A percentile compares a stretch with the other conserved stretches of the same genome.
These are phyloP conservation scores for Vaccinium darrowii DNA, from an alignment of 148 eudicot species.

Conservation along the genomic window DNA sequence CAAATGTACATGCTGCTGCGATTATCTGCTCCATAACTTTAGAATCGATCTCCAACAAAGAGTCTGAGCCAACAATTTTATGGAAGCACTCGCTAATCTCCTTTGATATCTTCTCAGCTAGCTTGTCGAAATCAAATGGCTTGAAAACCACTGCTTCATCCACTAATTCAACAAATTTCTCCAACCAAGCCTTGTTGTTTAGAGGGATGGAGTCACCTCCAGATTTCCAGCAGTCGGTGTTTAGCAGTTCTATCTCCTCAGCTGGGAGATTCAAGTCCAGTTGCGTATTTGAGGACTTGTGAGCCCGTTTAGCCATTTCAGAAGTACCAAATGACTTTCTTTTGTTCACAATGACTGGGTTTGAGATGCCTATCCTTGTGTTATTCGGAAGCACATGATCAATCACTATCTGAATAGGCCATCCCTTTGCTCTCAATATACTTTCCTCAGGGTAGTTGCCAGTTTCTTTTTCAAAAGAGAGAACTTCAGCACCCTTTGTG, in stretches of 20 bases:
- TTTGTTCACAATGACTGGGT: constrained; percentile 40
- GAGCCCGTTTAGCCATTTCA: constrained; percentile 43
- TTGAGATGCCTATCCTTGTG: constrained; percentile 17
- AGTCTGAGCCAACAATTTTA: constrained; percentile 30
- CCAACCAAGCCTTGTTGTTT: constrained; percentile 46
- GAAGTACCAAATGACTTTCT: constrained; percentile 48
- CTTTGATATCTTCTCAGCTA: constrained; percentile 39
- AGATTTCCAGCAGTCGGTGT: constrained; percentile 13
- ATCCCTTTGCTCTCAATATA: constrained; percentile 39
- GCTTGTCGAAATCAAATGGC: constrained; percentile 57
- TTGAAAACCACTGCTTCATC: constrained; percentile 53
- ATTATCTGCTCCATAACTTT: constrained; percentile 60
- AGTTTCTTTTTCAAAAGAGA: constrained; percentile 18
- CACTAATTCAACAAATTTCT: constrained; percentile 38
- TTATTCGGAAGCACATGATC: constrained; percentile 25
- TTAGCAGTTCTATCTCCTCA: constrained; percentile 36
- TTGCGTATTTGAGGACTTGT: constrained; percentile 30
- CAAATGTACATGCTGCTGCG: constrained; percentile 50
- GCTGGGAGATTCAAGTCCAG: constrained; percentile 82
- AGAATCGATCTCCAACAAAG: constrained; percentile 55
- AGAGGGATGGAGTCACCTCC: constrained; percentile 19
- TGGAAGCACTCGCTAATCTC: constrained; percentile 35
- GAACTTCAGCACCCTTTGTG: constrained; percentile 17
- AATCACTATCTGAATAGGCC: constrained; percentile 49
- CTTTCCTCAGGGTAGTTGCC: constrained; percentile 48